A percentile compares a stretch with the other conserved stretches of the same genome.
These are phyloP conservation scores for Luzula sylvatica DNA, from an alignment of 176 grass and related monocot species.

Conservation along the genomic window DNA sequence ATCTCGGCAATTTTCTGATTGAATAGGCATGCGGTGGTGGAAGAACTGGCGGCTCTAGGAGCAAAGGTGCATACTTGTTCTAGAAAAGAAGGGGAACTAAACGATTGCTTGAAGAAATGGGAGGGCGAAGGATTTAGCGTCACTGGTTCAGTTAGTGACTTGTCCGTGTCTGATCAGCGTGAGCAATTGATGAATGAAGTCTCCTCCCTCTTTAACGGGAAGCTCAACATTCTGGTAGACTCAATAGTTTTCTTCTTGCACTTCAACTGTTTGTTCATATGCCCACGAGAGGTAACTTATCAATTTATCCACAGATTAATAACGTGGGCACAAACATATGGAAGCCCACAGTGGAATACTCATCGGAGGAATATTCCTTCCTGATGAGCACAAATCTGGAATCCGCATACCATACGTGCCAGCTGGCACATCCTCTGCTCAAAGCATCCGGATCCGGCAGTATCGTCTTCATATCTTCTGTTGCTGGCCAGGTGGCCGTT, in stretches of 20 bases:
- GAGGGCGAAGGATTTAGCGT: conserved; percentile 28
- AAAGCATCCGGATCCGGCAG: conserved; percentile 55
- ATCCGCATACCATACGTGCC: conserved; percentile 70
- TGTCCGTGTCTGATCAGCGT: conserved; percentile 39
- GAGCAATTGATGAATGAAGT: conserved; percentile 24
- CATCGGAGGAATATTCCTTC: conserved; percentile 54
- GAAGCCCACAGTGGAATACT: conserved; percentile 49
- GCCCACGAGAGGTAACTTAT: too few species aligned
- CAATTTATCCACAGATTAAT: conserved; percentile 34
- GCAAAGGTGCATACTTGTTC: conserved; percentile 56
- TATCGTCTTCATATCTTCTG: conserved; percentile 78
- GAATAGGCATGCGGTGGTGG: conserved; percentile 43
- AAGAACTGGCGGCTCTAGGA: conserved; percentile 46
- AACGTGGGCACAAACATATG: conserved; percentile 70
- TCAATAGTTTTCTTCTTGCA: conserved; percentile 4
- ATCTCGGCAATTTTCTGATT: background rate
- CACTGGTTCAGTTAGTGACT: conserved; percentile 48
- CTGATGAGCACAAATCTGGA: conserved; percentile 80
- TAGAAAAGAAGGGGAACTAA: conserved; percentile 31
- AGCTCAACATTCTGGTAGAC: conserved; percentile 46
- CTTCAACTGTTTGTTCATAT: too few species aligned
- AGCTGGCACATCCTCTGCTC: conserved; percentile 80
- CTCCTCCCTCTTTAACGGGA: conserved; percentile 30
- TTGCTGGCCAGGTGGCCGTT: conserved; percentile 31
- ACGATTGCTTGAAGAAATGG: conserved; percentile 45